Percentiles rank a stretch among this genome's conserved stretches.
Conservation (phyloP, 2,329 filamentous ascomycete genomes). For the Diaporthe helianthi region DNA sequence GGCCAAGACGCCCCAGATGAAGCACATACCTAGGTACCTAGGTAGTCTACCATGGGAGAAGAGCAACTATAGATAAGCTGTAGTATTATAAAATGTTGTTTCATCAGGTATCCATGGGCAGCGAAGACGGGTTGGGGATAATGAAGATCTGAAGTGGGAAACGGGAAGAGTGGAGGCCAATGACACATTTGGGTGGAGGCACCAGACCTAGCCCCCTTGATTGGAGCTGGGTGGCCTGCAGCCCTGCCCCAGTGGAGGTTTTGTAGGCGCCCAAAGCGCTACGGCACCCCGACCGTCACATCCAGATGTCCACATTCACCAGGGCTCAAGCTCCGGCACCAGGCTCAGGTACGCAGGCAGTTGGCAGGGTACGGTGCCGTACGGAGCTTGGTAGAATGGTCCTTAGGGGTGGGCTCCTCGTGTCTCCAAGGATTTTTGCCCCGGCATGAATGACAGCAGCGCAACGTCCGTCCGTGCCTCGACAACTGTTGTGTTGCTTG, state of each 20-base stretch:
- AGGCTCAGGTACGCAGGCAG: constrained; percentile 1
- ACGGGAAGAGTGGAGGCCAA: background rate
- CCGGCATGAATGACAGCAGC: constrained; percentile 19
- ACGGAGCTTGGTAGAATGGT: background rate
- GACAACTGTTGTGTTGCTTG: constrained; percentile 17
- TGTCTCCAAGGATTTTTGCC: constrained; percentile 22
- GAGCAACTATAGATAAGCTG: background rate
- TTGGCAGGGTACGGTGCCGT: no score
- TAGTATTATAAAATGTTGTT: background rate
- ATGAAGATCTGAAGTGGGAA: constrained; percentile 5
- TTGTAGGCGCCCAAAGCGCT: constrained; percentile 17
- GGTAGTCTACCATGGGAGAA: background rate
- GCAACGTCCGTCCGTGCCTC: constrained; percentile 17
- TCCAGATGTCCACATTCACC: background rate
- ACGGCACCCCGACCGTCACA: constrained; percentile 6
- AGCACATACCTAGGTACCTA: no score
- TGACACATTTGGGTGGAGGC: constrained; percentile 19
- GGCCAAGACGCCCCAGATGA: background rate
- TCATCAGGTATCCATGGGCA: background rate
- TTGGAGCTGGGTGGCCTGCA: background rate
- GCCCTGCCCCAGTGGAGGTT: constrained; percentile 9
- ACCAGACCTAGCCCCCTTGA: background rate
- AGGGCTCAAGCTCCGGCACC: background rate
- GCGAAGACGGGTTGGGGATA: constrained; percentile 7
- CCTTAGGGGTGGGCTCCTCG: background rate